Evolutionary conservation across 2,329 filamentous ascomycete species (phyloP).

Genomic region (Raffaelea albimanens): DNA sequence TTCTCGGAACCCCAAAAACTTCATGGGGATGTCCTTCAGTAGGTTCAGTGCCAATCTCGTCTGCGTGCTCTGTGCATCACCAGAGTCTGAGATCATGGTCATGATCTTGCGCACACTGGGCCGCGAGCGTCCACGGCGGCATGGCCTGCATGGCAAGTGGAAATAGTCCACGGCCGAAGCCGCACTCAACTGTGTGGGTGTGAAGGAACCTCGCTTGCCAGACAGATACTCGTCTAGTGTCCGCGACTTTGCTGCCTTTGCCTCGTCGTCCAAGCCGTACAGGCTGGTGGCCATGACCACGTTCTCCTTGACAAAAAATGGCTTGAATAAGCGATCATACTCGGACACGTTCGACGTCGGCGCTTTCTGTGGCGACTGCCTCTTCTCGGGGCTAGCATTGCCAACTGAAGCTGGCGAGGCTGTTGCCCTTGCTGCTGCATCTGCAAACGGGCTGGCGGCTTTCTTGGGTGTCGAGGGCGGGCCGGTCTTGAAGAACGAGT

Average conservation of each 20-base stretch:
- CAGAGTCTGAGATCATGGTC: slow-evolving; percentile 22
- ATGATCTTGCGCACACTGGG: slow-evolving; percentile 54
- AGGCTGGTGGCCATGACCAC: slow-evolving; percentile 57
- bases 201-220: slow-evolving; percentile 36
- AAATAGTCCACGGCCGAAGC: slow-evolving; percentile 33
- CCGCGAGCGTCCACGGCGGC: slow-evolving; percentile 16
- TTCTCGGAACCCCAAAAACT: slow-evolving; percentile 51
- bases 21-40: slow-evolving; percentile 50
- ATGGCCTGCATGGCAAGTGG: slow-evolving; percentile 25
- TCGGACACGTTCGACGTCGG: slow-evolving; percentile 28
- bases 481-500: slow-evolving; percentile 33
- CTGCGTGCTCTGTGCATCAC: slow-evolving; percentile 29
- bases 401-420: no score
- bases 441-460: slow-evolving; percentile 15
- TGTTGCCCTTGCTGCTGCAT: no score
- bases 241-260: slow-evolving; percentile 37
- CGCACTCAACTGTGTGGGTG: slow-evolving; percentile 24
- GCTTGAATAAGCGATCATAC: slow-evolving; percentile 65
- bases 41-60: slow-evolving; percentile 25
- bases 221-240: slow-evolving; percentile 43
- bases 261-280: slow-evolving; percentile 49
- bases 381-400: slow-evolving; percentile 7
- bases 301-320: slow-evolving; percentile 69
- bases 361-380: slow-evolving; percentile 20
- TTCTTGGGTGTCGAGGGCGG: slow-evolving; percentile 28